Evolutionary conservation across 2,329 filamentous ascomycete genomes (phyloP), one percentile per base, ranked within the genome.

Genomic region (Amauroascus niger): DNA sequence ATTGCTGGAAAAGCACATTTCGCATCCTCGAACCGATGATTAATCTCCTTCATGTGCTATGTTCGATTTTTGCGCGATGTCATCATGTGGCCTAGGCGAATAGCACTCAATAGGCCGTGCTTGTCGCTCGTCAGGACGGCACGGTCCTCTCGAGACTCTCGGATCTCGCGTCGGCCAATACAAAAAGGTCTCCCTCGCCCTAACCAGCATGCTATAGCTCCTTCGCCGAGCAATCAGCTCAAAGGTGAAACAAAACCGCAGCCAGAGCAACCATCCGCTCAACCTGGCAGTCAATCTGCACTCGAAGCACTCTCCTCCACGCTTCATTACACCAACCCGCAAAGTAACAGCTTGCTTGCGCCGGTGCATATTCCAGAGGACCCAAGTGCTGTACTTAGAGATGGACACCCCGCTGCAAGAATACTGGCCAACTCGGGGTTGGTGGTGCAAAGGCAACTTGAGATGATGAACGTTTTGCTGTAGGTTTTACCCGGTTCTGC

Each of bases 381-480:
- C 60, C 76, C 79, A 1, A 66, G 79, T 70, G 77, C 72, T 45
- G 73, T 83, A 1, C 75, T 84, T 24, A 80, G 77, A 60, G 69
- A 74, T 41, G 72, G 68, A 1, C 81, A 84, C 59, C 81, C 81
- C 0, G 79, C 80, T 1, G 74, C 75, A 52, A 70, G 72, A 6
- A 71, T 84, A 18, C 69, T 84, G 18, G 74, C 77, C 41, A 82
- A 84, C 61, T 82, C 80, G 1, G 76, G 79, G 7, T 70, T 84
- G 43, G 76, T 84, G 6, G 74, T 84, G 8, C 80, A 83, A 59
- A 71, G 81, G 30, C 80, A 84, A 61, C 62, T 84, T 26, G 81
- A 84, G 62, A 75, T 83, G 70, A 81, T 83, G 78, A 84, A 83
- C 64, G 71, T 84, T 8, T 73, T 84, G 61, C 68, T 83, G 65